Base-by-base conservation (phyloP, 176 grass and related monocot genomes). In the Coix lacrymajobi region DNA sequence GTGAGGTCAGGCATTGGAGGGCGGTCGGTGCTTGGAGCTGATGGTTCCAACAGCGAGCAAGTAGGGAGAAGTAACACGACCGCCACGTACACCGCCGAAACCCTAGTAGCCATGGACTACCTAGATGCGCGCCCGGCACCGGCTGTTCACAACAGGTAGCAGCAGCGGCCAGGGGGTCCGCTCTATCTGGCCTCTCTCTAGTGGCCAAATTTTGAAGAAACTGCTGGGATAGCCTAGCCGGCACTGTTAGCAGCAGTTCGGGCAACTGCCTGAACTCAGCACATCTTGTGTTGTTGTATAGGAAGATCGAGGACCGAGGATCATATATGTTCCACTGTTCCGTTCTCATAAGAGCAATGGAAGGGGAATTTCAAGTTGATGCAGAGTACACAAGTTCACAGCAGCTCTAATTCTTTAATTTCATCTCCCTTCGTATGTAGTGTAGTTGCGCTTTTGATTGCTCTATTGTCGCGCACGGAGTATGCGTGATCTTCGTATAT, bases 71-170 rank as follows among this genome's bases (percentile, higher is more conserved):
- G 66, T 11, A 86, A 86, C 46, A 12, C 0, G n/a, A 78, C 65
- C 29, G n/a, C 83, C 3, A 36, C 67, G 11, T 66, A 78, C 46
- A 66, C 79, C 20, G 66, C 30, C 17, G 88, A 78, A 86, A 41
- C 66, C 60, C 84, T 90, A 86, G 88, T 58, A 79, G 67, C 56
- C 60, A 86, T 90, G 88, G 88, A 90, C 79, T 90, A 86, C 67
- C 84, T 76, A 83, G 79, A 40, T 78, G 88, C 84, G 39, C 84
- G 51, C n/a, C 66, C 74, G 34, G 88, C 88, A 78, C 83, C 88
- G 33, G 72, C 88, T 40, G 73, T 82, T 67, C 83, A 82, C 61
- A 89, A 89, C 65, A 89, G 78, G 78, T 90, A 81, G 88, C 62
- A 2, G 25, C 62, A 31, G 26, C 5, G 5, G 25, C 29, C 48